These are phyloP conservation scores for Zarea fungicola DNA, from an alignment of 2,329 filamentous ascomycete species.

Conservation along the genomic window DNA sequence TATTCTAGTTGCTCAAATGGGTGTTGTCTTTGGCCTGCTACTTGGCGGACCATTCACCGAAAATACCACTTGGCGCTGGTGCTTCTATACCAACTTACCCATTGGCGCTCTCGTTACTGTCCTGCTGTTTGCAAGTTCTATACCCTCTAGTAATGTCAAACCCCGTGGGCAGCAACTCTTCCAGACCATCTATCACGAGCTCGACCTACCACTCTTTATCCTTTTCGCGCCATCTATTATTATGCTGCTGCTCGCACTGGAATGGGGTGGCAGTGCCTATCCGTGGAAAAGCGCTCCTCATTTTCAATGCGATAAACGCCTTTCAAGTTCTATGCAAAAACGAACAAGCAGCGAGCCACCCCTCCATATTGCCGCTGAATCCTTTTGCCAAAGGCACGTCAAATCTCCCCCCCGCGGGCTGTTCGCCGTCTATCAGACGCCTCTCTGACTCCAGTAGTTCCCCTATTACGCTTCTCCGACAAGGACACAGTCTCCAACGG, in stretches of 20 bases:
- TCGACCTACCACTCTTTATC: conserved; percentile 42
- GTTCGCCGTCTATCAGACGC: too few species aligned
- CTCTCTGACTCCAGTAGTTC: too few species aligned
- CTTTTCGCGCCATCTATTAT: conserved; percentile 24
- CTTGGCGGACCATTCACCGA: conserved; percentile 39
- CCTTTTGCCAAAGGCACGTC: too few species aligned
- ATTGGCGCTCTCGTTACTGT: conserved; percentile 22
- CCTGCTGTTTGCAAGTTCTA: conserved; percentile 24
- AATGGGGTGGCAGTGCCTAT: conserved; percentile 36
- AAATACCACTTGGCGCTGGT: neutral
- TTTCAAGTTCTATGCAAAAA: too few species aligned
- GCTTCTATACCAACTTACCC: conserved; percentile 2
- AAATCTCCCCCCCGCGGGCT: too few species aligned
- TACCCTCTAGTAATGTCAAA: conserved; percentile 35
- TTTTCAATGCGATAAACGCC: too few species aligned
- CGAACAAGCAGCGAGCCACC: too few species aligned
- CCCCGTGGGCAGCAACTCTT: conserved; percentile 31
- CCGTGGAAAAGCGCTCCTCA: conserved; percentile 34
- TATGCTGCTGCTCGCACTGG: conserved; percentile 40
- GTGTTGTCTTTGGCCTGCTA: conserved; percentile 41
- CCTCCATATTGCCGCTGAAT: too few species aligned
- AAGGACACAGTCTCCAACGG: too few species aligned
- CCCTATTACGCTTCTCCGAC: too few species aligned
- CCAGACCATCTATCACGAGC: conserved; percentile 21
- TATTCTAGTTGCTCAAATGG: conserved; percentile 31